Percentiles rank a stretch among this genome's conserved stretches.
phyloP scores from a whole-genome alignment of 2,329 filamentous ascomycete species.

The Elsinoe fawcettii region DNA sequence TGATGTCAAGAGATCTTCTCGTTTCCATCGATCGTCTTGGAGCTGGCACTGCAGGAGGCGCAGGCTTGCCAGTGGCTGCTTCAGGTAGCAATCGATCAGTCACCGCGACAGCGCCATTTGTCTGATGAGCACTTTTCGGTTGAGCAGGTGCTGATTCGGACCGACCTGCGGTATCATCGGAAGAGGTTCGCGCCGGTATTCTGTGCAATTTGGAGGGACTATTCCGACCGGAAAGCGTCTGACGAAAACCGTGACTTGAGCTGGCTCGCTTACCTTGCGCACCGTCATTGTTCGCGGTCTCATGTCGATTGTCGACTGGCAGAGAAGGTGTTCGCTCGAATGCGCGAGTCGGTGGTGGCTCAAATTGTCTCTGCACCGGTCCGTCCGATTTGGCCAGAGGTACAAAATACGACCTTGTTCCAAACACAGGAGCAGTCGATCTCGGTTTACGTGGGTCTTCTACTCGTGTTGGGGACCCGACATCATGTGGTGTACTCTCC shows the following conservation, averaged over 20 bases:
- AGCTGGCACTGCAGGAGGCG: constrained; percentile 29
- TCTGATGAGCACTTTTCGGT: neutral
- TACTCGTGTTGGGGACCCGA: constrained; percentile 14
- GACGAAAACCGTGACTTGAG: constrained; percentile 14
- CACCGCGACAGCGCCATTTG: constrained; percentile 8
- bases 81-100: constrained; percentile 23
- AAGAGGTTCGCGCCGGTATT: constrained; percentile 17
- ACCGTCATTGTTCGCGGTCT: neutral
- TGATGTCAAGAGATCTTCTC: constrained; percentile 15
- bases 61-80: constrained; percentile 16
- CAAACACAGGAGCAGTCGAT: neutral
- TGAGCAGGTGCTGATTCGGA: neutral
- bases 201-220: constrained; percentile 22
- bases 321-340: constrained; percentile 9
- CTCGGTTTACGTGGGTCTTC: neutral
- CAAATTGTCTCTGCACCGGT: constrained; percentile 2
- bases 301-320: neutral
- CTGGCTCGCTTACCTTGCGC: constrained; percentile 1
- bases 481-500: constrained; percentile 40
- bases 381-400: neutral
- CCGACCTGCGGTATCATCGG: constrained; percentile 6
- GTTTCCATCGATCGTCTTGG: constrained; percentile 24
- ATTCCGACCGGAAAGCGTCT: constrained; percentile 25
- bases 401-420: constrained; percentile 3
- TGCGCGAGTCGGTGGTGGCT: constrained; percentile 1